A percentile compares a stretch with the other conserved stretches of the same genome.
These are phyloP conservation scores for Cyclostephanos tholiformis DNA, from an alignment of 108 stramenopile genomes.

Conservation along the genomic window DNA sequence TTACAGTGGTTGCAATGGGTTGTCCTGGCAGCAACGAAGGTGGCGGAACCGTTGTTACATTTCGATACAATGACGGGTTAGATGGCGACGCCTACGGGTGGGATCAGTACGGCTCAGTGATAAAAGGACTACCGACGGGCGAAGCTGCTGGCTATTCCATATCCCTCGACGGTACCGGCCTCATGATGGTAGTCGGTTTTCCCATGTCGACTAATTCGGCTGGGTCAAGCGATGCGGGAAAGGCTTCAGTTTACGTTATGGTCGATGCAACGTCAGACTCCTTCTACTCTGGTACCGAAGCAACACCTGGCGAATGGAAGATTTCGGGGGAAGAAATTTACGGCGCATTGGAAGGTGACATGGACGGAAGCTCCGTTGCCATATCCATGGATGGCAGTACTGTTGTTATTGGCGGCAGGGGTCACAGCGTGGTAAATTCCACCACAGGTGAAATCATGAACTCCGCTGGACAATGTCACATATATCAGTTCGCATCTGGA, in stretches of 20 bases:
- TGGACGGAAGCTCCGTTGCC: conserved; percentile 9
- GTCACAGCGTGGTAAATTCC: background rate
- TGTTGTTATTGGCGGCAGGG: conserved; percentile 9
- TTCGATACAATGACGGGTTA: conserved; percentile 15
- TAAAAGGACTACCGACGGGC: conserved; percentile 1
- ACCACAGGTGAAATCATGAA: background rate
- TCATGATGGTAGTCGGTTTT: conserved; percentile 16
- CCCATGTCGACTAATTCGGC: conserved; percentile 1
- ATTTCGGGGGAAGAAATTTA: background rate
- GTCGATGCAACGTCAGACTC: background rate
- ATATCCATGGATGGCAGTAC: conserved; percentile 14
- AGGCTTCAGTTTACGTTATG: conserved; percentile 1
- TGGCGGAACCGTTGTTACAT: conserved; percentile 23
- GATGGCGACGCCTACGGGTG: conserved; percentile 7
- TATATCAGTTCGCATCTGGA: conserved; percentile 1
- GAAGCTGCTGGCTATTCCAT: conserved; percentile 28
- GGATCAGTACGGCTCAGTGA: conserved; percentile 11
- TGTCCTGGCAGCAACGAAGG: conserved; percentile 21
- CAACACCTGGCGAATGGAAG: background rate
- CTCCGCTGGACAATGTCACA: conserved; percentile 11
- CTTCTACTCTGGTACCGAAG: too few species aligned
- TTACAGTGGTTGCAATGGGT: conserved; percentile 22
- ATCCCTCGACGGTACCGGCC: conserved; percentile 10
- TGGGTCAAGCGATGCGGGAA: background rate
- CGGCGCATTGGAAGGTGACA: conserved; percentile 1